Evolutionary conservation across 371 early-diverging fungal species (phyloP).

Genomic region (Capillidium heterosporum): DNA sequence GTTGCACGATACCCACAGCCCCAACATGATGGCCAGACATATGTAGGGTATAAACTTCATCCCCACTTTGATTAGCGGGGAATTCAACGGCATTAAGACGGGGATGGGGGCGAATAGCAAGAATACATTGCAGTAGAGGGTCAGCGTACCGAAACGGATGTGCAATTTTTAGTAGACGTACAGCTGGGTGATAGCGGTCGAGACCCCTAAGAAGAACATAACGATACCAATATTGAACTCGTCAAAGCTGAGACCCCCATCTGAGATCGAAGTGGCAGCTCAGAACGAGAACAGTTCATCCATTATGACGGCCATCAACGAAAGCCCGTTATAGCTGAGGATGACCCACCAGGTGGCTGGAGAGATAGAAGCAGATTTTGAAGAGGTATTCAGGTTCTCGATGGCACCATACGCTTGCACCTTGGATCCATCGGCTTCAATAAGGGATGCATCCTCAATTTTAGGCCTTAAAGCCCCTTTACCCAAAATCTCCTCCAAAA

Average conservation of each 20-base stretch:
- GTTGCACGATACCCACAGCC: too few species aligned
- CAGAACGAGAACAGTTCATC: slow-evolving; percentile 61
- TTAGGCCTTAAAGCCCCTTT: not conserved
- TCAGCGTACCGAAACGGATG: slow-evolving; percentile 20
- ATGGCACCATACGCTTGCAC: not conserved
- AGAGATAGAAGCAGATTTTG: not conserved
- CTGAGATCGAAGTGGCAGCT: slow-evolving; percentile 23
- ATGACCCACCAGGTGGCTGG: not conserved
- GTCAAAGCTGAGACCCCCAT: slow-evolving; percentile 39
- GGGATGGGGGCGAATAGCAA: slow-evolving; percentile 19
- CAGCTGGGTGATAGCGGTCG: slow-evolving; percentile 31
- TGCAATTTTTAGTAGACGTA: slow-evolving; percentile 27
- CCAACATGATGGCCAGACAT: too few species aligned
- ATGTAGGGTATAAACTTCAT: slow-evolving; percentile 19
- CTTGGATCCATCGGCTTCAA: not conserved
- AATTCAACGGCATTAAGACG: slow-evolving; percentile 18
- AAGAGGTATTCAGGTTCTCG: not conserved
- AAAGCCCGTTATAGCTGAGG: slow-evolving; percentile 14
- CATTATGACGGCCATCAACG: slow-evolving; percentile 49
- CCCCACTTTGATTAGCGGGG: slow-evolving; percentile 16
- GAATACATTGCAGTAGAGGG: slow-evolving; percentile 25
- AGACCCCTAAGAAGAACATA: slow-evolving; percentile 27
- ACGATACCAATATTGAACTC: slow-evolving; percentile 31
- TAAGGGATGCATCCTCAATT: not conserved
- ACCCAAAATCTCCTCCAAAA: slow-evolving; percentile 47